phyloP scores from a whole-genome alignment of 306 rosid species.

The Quercus ilex region DNA sequence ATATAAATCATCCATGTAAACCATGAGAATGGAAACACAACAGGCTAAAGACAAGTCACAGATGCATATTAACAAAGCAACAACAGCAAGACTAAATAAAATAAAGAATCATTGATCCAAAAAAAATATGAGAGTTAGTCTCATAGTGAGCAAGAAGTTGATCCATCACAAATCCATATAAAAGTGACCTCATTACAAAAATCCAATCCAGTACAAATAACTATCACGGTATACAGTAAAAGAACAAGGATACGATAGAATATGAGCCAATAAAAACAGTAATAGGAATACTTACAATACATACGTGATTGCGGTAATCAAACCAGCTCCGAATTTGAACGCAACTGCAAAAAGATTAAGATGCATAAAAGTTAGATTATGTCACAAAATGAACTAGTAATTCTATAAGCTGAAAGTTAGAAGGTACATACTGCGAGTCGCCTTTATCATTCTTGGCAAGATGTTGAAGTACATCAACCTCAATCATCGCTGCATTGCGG shows the following conservation, averaged over 20 bases:
- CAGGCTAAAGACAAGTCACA: constrained; percentile 2
- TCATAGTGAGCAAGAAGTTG: neutral
- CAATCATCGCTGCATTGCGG: constrained; percentile 94
- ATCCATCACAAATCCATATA: constrained; percentile 8
- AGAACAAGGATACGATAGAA: neutral
- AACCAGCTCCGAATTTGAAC: constrained; percentile 86
- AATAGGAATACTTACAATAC: constrained; percentile 71
- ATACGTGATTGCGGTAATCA: constrained; percentile 93
- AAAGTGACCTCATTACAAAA: neutral
- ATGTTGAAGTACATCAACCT: constrained; percentile 76
- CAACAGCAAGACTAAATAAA: neutral
- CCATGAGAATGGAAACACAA: constrained; percentile 6
- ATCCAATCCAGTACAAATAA: constrained; percentile 6
- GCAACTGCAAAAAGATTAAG: constrained; percentile 53
- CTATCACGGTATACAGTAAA: constrained; percentile 4
- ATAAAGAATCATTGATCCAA: neutral
- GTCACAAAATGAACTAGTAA: constrained; percentile 20
- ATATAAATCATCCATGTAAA: constrained; percentile 4
- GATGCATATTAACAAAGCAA: constrained; percentile 11
- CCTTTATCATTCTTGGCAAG: constrained; percentile 60
- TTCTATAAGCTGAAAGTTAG: constrained; percentile 7
- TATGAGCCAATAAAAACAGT: neutral
- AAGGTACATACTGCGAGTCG: constrained; percentile 50
- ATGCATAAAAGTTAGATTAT: constrained; percentile 19
- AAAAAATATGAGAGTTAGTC: neutral